Conservation (phyloP, 352 stramenopile genomes). For the Globisporangium nagaii region DNA sequence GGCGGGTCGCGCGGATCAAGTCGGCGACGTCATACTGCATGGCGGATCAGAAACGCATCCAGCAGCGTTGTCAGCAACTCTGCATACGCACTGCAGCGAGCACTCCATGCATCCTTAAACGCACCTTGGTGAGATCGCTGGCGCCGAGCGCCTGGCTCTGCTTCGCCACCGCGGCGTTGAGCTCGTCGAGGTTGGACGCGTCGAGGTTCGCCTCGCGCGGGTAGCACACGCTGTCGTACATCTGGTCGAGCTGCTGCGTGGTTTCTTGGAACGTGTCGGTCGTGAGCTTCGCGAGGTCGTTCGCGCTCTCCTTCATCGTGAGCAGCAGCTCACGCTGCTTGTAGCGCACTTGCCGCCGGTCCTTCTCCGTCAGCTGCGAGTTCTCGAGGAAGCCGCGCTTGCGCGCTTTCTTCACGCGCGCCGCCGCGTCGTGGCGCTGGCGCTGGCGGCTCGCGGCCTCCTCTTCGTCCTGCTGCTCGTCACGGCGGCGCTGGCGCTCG, state of each 20-base stretch:
- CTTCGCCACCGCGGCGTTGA: slow-evolving; percentile 71
- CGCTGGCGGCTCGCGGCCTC: slow-evolving; percentile 2
- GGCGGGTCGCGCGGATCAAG: slow-evolving; percentile 45
- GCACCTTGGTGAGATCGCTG: slow-evolving; percentile 74
- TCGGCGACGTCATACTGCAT: slow-evolving; percentile 69
- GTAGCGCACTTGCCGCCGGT: slow-evolving; percentile 65
- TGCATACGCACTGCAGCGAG: no score
- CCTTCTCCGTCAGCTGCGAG: slow-evolving; percentile 61
- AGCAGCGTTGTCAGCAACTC: no score
- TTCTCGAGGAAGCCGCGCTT: slow-evolving; percentile 56
- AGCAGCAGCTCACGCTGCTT: slow-evolving; percentile 74
- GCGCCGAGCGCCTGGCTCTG: slow-evolving; percentile 64
- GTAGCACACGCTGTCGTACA: slow-evolving; percentile 80
- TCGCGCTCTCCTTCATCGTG: slow-evolving; percentile 67
- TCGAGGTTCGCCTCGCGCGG: slow-evolving; percentile 78
- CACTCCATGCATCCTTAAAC: neutral
- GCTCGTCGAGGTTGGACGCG: slow-evolving; percentile 75
- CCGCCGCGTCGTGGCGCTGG: slow-evolving; percentile 6
- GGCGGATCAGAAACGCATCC: no score
- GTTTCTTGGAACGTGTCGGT: slow-evolving; percentile 54
- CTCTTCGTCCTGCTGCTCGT: slow-evolving; percentile 1
- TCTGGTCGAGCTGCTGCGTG: slow-evolving; percentile 57
- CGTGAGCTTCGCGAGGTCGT: slow-evolving; percentile 57
- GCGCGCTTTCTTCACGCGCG: slow-evolving; percentile 15
- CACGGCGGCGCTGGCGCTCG: slow-evolving; percentile 1